Evolutionary conservation across 2,329 filamentous ascomycete genomes (phyloP).

Genomic region (Phaeoacremonium minimum): DNA sequence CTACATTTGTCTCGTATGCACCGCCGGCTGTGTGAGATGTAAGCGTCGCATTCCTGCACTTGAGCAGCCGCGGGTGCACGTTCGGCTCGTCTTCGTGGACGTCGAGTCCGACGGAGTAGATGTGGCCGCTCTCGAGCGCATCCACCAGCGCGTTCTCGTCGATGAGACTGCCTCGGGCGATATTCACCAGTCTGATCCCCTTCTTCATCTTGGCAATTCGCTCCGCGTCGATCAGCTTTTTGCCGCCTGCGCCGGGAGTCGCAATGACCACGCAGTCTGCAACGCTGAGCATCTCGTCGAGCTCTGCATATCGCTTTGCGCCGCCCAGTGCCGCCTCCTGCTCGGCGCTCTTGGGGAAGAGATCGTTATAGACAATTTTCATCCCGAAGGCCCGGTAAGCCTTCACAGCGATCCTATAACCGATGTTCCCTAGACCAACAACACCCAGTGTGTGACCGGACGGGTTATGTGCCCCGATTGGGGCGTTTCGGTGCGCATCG

Average conservation of each 20-base stretch:
- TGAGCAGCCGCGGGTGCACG: constrained; percentile 29
- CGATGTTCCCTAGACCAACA: constrained; percentile 55
- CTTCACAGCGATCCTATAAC: constrained; percentile 50
- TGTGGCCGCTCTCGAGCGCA: constrained; percentile 38
- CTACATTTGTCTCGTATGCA: constrained; percentile 46
- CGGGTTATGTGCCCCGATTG: constrained; percentile 52
- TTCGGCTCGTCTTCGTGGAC: constrained; percentile 47
- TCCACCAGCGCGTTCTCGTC: constrained; percentile 43
- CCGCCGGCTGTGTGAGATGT: constrained; percentile 52
- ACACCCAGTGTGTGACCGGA: constrained; percentile 49
- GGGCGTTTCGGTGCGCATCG: constrained; percentile 50
- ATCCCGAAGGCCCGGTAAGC: constrained; percentile 49
- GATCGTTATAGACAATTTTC: constrained; percentile 50
- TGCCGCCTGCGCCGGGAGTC: constrained; percentile 39
- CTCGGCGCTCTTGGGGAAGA: constrained; percentile 29
- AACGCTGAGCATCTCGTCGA: constrained; percentile 39
- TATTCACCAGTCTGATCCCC: constrained; percentile 49
- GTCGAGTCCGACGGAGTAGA: constrained; percentile 43
- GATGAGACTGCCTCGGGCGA: constrained; percentile 48
- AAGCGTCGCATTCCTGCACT: constrained; percentile 30
- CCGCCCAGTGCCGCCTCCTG: constrained; percentile 37
- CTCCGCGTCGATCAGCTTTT: constrained; percentile 31
- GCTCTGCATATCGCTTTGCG: constrained; percentile 31
- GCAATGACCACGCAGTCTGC: constrained; percentile 48
- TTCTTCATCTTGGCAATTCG: constrained; percentile 42